Conservation (phyloP, 306 rosid species). For the Alnus rubra region DNA sequence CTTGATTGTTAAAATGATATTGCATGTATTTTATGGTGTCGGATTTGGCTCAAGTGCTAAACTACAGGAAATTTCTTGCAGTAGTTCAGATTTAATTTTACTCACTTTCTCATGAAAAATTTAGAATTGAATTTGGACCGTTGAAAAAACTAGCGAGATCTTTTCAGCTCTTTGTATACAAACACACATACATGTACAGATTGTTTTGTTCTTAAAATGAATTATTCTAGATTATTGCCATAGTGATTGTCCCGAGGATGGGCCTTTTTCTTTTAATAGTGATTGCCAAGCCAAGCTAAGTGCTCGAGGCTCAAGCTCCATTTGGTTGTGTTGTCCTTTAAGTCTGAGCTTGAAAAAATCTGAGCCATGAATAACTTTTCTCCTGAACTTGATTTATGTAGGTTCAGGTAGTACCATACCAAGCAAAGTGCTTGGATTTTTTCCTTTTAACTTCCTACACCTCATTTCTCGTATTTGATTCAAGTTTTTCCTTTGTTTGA, state of each 20-base stretch:
- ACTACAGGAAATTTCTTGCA: no score
- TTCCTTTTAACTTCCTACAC: no score
- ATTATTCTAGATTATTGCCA: not conserved
- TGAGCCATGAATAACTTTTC: no score
- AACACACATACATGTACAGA: no score
- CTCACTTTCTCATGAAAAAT: no score
- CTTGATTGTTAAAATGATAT: not conserved
- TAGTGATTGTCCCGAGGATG: not conserved
- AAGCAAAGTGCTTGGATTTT: no score
- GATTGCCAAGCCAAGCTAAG: not conserved
- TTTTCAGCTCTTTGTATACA: not conserved
- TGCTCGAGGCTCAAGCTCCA: not conserved
- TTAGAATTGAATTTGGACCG: no score
- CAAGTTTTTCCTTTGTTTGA: no score
- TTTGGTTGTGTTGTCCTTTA: not conserved
- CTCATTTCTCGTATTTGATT: no score
- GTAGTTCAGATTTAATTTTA: no score
- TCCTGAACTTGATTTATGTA: no score
- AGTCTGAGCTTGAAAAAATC: not conserved
- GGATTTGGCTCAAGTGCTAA: not conserved
- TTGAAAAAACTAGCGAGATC: not conserved
- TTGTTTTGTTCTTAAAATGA: not conserved
- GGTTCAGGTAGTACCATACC: no score
- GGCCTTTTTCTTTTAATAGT: not conserved
- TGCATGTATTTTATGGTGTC: not conserved